Conservation (phyloP, 805 yeast species). For the Wickerhamiella azymoides region DNA sequence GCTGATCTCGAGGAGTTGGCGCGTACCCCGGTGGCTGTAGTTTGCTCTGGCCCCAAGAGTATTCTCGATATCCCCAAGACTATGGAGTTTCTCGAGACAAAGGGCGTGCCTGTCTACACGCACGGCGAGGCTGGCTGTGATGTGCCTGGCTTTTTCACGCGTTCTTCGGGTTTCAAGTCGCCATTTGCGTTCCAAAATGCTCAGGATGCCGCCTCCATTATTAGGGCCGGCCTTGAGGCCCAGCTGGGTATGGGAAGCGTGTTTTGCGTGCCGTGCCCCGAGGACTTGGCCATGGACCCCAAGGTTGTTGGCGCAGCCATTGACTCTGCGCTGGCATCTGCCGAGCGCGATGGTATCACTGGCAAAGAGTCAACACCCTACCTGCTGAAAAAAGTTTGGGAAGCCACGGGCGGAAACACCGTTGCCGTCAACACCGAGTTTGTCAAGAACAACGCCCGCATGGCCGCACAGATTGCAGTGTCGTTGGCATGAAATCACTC, state of each 20-base stretch:
- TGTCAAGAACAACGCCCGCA: conserved; percentile 59
- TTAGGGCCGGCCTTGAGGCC: conserved; percentile 35
- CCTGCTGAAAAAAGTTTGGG: conserved; percentile 48
- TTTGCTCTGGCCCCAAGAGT: conserved; percentile 84
- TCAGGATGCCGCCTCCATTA: conserved; percentile 47
- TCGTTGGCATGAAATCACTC: no score
- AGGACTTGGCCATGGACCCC: conserved; percentile 41
- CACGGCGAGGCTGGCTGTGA: conserved; percentile 29
- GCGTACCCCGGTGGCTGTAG: conserved; percentile 71
- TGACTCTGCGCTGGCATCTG: conserved; percentile 42
- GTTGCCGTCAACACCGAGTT: conserved; percentile 62
- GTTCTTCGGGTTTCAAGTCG: conserved; percentile 59
- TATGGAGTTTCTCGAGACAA: conserved; percentile 76
- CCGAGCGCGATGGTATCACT: conserved; percentile 35
- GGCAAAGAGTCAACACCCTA: conserved; percentile 80
- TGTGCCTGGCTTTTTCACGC: conserved; percentile 71
- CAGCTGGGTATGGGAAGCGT: conserved; percentile 49
- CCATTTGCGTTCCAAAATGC: conserved; percentile 49
- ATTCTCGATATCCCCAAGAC: conserved; percentile 70
- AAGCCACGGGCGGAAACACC: conserved; percentile 52
- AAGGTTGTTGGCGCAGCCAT: conserved; percentile 42
- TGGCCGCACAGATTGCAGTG: conserved; percentile 55
- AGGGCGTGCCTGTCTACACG: conserved; percentile 78
- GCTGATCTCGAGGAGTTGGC: conserved; percentile 81
- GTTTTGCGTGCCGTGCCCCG: conserved; percentile 75